Percentiles rank a stretch among this genome's conserved stretches.
These are phyloP conservation scores for Cyclotella kingstonii DNA, from an alignment of 108 stramenopile species.

Conservation along the genomic window DNA sequence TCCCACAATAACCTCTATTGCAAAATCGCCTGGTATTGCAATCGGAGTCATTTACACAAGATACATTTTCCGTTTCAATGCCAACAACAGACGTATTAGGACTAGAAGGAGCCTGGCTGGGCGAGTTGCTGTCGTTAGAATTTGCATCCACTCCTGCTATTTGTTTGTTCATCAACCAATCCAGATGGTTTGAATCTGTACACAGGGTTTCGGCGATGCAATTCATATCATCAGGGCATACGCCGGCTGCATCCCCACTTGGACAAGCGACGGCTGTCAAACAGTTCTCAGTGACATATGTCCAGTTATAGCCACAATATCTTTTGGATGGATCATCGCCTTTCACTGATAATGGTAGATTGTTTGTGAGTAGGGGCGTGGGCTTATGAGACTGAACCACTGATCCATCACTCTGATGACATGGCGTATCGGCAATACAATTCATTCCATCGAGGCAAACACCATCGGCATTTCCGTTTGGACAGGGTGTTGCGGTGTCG, in stretches of 20 bases:
- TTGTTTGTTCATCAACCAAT: constrained; percentile 18
- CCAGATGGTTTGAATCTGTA: constrained; percentile 7
- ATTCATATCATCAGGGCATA: constrained; percentile 23
- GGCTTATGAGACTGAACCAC: background rate
- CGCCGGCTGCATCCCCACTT: constrained; percentile 7
- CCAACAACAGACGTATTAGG: background rate
- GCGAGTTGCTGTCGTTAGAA: too few species aligned
- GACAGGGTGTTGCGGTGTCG: constrained; percentile 5
- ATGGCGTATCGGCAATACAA: constrained; percentile 19
- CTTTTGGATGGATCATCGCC: constrained; percentile 19
- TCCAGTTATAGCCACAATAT: constrained; percentile 25
- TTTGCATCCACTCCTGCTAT: background rate
- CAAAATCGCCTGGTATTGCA: constrained; percentile 8
- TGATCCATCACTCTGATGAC: background rate
- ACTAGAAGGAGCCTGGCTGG: too few species aligned
- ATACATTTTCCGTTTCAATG: background rate
- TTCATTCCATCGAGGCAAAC: background rate
- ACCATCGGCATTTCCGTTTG: constrained; percentile 2
- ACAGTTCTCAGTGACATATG: constrained; percentile 29
- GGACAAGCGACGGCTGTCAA: constrained; percentile 19
- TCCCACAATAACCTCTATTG: constrained; percentile 22
- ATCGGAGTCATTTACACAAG: constrained; percentile 2
- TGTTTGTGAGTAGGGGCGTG: constrained; percentile 7
- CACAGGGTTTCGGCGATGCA: constrained; percentile 26
- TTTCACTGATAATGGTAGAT: constrained; percentile 6